Base-by-base conservation (phyloP, 129 eudicot genomes). In the Artemisia annua region DNA sequence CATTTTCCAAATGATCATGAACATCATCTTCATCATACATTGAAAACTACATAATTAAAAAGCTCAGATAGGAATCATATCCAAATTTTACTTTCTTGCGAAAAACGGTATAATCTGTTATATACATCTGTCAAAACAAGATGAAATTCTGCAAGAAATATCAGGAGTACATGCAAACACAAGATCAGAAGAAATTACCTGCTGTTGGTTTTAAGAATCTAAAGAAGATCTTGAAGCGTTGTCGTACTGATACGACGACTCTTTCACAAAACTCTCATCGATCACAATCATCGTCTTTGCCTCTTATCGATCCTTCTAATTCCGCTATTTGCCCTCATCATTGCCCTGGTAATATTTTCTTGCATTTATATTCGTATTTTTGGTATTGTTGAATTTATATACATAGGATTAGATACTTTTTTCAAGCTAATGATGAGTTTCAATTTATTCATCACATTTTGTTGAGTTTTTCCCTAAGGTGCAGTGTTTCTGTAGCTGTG, bases 61-160 rank as follows among this genome's bases (percentile, higher is more conserved):
- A 13, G 7, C 15, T 15, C 57, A 50, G 2, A 39, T 39, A 39
- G 46, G 2, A 1, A 61, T 61, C 66, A 59, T 59, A 20, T 24
- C 43, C 19, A 22, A 6, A 35, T n/a, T n/a, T n/a, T n/a, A n/a
- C n/a, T n/a, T n/a, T n/a, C n/a, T n/a, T n/a, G n/a, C n/a, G n/a
- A n/a, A n/a, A n/a, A n/a, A n/a, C n/a, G n/a, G n/a, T n/a, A n/a
- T n/a, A n/a, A n/a, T n/a, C n/a, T n/a, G n/a, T n/a, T n/a, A n/a
- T 30, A 30, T 35, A 6, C 8, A 35, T 35, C 9, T 35, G 44
- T 35, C 12, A 66, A 20, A 43, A 10, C 48, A 56, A 67, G 69
- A 92, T 92, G 98, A 92, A 92, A 78, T 92, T 92, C 77, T 92
- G 96, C 74, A 92, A 89, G 91, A 89, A 77, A 63, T 92, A 92